Percentiles rank a stretch among this genome's conserved stretches.
Conservation (phyloP, 495 filamentous ascomycete species). For the Xylaria scruposa region DNA sequence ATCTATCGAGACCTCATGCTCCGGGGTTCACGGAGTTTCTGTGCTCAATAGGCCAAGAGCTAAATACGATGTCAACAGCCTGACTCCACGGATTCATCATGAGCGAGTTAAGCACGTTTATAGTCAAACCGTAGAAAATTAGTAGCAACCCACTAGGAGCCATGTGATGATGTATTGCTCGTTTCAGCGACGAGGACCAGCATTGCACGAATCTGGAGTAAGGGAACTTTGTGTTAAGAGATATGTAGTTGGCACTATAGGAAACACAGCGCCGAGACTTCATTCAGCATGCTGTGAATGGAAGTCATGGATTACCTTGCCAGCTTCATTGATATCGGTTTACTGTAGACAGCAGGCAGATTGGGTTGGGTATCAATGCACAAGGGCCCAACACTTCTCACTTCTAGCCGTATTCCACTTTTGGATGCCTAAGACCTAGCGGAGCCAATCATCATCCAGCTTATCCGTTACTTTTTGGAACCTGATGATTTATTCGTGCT, state of each 20-base stretch:
- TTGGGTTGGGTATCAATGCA: conserved; percentile 47
- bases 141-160: conserved; percentile 11
- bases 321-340: conserved; percentile 25
- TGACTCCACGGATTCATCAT: neutral
- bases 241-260: conserved; percentile 14
- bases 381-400: conserved; percentile 37
- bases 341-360: conserved; percentile 15
- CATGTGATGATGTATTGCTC: conserved; percentile 15
- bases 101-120: neutral
- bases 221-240: neutral
- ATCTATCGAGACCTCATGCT: conserved; percentile 16
- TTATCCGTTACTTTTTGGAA: neutral
- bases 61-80: neutral
- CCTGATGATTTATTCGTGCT: conserved; percentile 15
- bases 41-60: conserved; percentile 1
- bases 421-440: conserved; percentile 39
- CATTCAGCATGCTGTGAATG: neutral
- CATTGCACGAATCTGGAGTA: neutral
- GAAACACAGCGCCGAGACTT: neutral
- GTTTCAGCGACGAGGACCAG: neutral
- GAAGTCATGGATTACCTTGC: conserved; percentile 28
- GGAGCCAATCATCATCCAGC: conserved; percentile 26
- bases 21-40: neutral
- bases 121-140: neutral
- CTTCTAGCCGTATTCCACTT: conserved; percentile 28